Base-by-base conservation (phyloP, 2,329 filamentous ascomycete species). In the Plectosphaerella plurivora region DNA sequence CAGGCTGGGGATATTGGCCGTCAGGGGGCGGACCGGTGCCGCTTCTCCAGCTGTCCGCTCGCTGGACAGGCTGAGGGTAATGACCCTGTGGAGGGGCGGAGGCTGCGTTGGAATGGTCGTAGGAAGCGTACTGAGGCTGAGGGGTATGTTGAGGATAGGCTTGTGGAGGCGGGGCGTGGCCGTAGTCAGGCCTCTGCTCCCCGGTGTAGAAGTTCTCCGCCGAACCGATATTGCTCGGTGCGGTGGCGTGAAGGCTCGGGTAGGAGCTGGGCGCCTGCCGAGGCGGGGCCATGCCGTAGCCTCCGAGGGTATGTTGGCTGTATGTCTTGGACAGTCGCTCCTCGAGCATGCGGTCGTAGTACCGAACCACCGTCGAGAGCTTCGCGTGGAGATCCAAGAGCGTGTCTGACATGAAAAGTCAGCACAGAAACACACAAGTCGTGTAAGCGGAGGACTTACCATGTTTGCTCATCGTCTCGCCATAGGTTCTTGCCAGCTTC, bases 381-480 rank as follows among this genome's bases (percentile, higher is more conserved):
- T 99, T 99, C 16, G 91, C 89, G 66, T 99, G 94, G 1, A 99
- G 77, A 67, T 99, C 94, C 22, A 97, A 81, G 10, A 99, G 78
- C 1, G 93, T 94, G 67, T 99, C 92, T 94, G 56, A 33, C 15
- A 20, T 7, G 8, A 28, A 15, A 9, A 12, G 57, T 79, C 63
- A 79, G 71, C 46, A 51, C 20, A 12, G 28, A 33, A 12, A 33
- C 28, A 28, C 25, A 33, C 28, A 12, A 12, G 11, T 33, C 11
- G 4, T 9, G 25, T 11, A 2, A 14, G 11, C 5, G 4, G 5
- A 22, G 6, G 15, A 72, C 83, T 66, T 74, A 90, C 90, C 92
- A 69, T 97, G 94, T 71, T 99, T 99, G 81, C 94, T 97, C 94
- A 99, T 97, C 0, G 94, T 97, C 73, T 99, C 94, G 51, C 94